Conservation (phyloP, 257 asterid genomes). For the Solanum paucissectum region DNA sequence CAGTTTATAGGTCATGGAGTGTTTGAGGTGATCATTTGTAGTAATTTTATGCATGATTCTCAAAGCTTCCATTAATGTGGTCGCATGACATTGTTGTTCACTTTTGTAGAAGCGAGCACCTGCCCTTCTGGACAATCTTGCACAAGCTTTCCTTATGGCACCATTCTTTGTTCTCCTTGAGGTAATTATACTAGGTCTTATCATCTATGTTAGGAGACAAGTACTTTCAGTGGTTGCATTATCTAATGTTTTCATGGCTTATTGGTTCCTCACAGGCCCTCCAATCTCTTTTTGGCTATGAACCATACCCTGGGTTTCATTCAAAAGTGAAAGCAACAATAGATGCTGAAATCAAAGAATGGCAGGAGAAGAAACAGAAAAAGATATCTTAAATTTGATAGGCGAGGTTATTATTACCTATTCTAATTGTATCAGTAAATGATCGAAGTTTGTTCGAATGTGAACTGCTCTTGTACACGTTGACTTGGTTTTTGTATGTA, state of each 20-base stretch:
- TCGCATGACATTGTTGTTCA: background rate
- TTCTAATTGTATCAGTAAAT: background rate
- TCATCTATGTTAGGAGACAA: background rate
- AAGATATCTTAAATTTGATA: slow-evolving; percentile 25
- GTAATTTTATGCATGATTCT: background rate
- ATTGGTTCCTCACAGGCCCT: slow-evolving; percentile 35
- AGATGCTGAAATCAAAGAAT: slow-evolving; percentile 56
- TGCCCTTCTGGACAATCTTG: slow-evolving; percentile 87
- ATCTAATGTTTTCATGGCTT: background rate
- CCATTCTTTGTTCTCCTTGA: slow-evolving; percentile 87
- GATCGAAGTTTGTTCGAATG: background rate
- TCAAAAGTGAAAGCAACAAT: slow-evolving; percentile 47
- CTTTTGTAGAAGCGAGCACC: slow-evolving; percentile 87
- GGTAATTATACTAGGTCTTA: slow-evolving; percentile 29
- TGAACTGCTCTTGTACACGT: background rate
- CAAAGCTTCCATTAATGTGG: background rate
- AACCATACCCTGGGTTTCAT: slow-evolving; percentile 86
- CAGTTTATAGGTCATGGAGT: slow-evolving; percentile 90
- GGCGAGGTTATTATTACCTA: background rate
- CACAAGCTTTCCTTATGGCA: slow-evolving; percentile 93
- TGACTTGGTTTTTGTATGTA: background rate
- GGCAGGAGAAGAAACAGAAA: slow-evolving; percentile 63
- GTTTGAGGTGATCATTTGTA: slow-evolving; percentile 57
- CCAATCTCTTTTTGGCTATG: slow-evolving; percentile 58
- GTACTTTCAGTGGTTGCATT: background rate